Evolutionary conservation across 75 land plant species (phyloP).

Genomic region (Picea glauca): DNA sequence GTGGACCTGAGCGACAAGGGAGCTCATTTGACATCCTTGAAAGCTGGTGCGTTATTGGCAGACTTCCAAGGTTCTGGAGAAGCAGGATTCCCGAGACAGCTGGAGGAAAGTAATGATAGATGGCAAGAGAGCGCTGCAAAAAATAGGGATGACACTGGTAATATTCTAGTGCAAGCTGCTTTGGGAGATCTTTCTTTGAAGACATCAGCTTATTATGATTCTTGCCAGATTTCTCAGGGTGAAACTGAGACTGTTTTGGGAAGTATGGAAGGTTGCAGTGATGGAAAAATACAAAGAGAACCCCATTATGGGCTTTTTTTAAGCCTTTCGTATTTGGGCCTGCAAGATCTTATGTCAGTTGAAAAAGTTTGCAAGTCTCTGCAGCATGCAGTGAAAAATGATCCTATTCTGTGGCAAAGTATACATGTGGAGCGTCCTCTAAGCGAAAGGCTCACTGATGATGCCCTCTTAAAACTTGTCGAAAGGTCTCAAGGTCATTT

Average conservation of each 20-base stretch:
- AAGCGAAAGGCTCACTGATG: slow-evolving; percentile 22
- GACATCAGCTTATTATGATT: no score
- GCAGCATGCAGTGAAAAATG: slow-evolving; percentile 21
- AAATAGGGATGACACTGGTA: neutral
- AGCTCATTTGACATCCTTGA: no score
- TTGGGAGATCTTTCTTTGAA: no score
- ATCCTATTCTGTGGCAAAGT: slow-evolving; percentile 23
- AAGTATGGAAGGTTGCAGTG: neutral
- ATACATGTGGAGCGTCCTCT: slow-evolving; percentile 33
- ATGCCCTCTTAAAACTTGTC: slow-evolving; percentile 18
- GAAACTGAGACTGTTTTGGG: neutral
- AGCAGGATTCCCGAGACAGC: neutral
- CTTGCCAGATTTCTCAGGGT: no score
- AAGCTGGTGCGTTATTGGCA: no score
- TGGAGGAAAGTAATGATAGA: neutral
- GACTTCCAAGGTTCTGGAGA: no score
- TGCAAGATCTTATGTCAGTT: slow-evolving; percentile 24
- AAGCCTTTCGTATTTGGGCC: slow-evolving; percentile 17
- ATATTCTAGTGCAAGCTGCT: neutral
- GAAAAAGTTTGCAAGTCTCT: slow-evolving; percentile 31
- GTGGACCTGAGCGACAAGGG: no score
- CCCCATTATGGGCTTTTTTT: slow-evolving; percentile 11
- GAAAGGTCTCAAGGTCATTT: slow-evolving; percentile 26
- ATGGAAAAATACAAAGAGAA: neutral
- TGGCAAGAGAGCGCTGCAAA: neutral